Base-by-base conservation (phyloP, 169 alveolate species). In the Eimeria praecox region DNA sequence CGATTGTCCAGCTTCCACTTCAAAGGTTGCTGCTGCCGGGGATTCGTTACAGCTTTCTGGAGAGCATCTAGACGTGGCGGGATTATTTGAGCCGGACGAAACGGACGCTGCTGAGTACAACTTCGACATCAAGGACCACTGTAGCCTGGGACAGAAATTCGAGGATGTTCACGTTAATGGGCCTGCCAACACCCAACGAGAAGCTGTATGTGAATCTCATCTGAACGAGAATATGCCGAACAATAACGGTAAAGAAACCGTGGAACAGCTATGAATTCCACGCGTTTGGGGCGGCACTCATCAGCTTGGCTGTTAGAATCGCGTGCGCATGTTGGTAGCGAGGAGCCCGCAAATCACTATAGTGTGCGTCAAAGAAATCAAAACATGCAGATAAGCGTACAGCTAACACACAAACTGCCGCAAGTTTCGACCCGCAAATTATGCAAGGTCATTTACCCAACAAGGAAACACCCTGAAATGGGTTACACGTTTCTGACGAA, bases 31-130 rank as follows among this genome's bases (percentile, higher is more conserved):
- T 40, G 83, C 80, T 49, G 42, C 83, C 2, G 44, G 49, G 49
- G 94, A 64, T 6, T 14, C 62, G 35, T 20, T 42, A 35, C 56
- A 59, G 49, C 83, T 59, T 46, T 69, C 94, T 38, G 94, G 27
- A 40, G 94, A 38, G 46, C 83, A 62, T 49, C 94, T 87, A 49
- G 94, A 40, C 46, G 94, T 87, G 62, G 83, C 83, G 42, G 94
- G 62, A 10, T 54, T 87, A 24, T 87, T 87, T 20, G 94, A 64
- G 66, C 83, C 94, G 9, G 56, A 85, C 38, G 94, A 87, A 64
- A 83, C 71, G 4, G 82, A 35, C 46, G n/a, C 66, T 62, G 35
- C 94, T 24, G 83, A 20, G 42, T 87, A 87, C 83, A 62, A 87
- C 83, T 87, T 87, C 52, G 94, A 87, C 9, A 18, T 87, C 46